These are phyloP conservation scores for Beta macrorhiza DNA, from an alignment of 179 eudicot genomes.

Conservation along the genomic window DNA sequence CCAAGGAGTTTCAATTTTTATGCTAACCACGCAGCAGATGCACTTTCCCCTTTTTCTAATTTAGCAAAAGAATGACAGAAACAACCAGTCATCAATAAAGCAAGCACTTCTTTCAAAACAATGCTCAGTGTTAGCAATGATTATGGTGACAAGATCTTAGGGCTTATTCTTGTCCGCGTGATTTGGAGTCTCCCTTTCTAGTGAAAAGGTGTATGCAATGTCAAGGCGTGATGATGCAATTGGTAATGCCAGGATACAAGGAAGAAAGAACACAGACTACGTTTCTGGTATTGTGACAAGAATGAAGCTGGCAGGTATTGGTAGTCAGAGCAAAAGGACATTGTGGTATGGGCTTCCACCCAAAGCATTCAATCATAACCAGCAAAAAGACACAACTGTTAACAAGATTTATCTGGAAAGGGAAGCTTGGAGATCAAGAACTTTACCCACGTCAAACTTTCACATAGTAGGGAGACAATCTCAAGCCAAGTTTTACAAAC, in stretches of 20 bases:
- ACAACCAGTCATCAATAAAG: background rate
- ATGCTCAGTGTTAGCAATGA: background rate
- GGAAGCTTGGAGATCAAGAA: background rate
- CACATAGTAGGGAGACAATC: background rate
- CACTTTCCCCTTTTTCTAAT: background rate
- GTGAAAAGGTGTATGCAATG: background rate
- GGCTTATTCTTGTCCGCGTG: background rate
- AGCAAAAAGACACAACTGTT: background rate
- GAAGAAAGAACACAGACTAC: background rate
- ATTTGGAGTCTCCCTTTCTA: background rate
- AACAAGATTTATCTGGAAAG: background rate
- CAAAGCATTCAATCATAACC: background rate
- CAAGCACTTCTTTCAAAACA: background rate
- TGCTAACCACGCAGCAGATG: background rate
- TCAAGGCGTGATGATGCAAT: background rate
- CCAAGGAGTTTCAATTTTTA: background rate
- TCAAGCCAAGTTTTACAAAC: background rate
- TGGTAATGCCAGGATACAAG: background rate
- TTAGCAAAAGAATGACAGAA: background rate
- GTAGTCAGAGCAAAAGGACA: background rate
- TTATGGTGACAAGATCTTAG: background rate
- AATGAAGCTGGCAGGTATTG: background rate
- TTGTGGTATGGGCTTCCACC: background rate
- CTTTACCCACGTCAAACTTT: background rate
- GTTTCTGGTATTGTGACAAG: background rate